Conservation (phyloP, 495 filamentous ascomycete genomes). For the Penicillium malachiteum region DNA sequence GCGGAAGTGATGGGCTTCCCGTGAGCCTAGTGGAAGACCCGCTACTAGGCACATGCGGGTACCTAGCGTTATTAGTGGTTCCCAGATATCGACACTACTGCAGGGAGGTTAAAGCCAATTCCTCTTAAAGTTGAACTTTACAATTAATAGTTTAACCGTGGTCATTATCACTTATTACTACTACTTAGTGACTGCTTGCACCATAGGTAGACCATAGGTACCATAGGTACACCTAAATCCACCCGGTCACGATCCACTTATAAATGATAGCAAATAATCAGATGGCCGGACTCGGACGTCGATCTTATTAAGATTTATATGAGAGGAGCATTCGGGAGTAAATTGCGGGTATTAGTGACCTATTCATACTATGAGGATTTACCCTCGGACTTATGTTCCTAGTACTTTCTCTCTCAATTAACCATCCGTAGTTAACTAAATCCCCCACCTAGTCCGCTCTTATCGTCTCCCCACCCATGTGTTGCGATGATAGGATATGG, state of each 20-base stretch:
- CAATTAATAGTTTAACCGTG: neutral
- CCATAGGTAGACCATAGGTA: too few relatives aligned
- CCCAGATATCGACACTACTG: constrained; percentile 2
- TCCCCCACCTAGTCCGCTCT: constrained; percentile 9
- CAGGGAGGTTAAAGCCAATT: constrained; percentile 22
- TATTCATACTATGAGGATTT: neutral
- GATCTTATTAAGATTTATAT: neutral
- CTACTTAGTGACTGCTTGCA: too few relatives aligned
- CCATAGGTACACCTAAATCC: too few relatives aligned
- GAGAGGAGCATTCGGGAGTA: neutral
- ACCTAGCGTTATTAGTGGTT: constrained; percentile 19
- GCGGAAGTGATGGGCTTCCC: constrained; percentile 9
- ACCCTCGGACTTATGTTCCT: constrained; percentile 1
- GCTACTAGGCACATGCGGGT: constrained; percentile 17
- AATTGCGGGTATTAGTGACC: neutral
- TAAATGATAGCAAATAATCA: neutral
- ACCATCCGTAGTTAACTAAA: neutral
- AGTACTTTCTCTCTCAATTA: neutral
- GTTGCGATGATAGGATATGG: constrained; percentile 41
- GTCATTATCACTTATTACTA: neutral
- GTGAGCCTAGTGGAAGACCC: neutral
- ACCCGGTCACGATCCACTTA: too few relatives aligned
- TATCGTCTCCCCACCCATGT: constrained; percentile 37
- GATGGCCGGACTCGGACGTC: neutral
- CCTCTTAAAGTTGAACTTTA: constrained; percentile 26